Percentiles rank a stretch among this genome's conserved stretches.
Conservation (phyloP, 148 eudicot genomes). For the Camellia japonica region DNA sequence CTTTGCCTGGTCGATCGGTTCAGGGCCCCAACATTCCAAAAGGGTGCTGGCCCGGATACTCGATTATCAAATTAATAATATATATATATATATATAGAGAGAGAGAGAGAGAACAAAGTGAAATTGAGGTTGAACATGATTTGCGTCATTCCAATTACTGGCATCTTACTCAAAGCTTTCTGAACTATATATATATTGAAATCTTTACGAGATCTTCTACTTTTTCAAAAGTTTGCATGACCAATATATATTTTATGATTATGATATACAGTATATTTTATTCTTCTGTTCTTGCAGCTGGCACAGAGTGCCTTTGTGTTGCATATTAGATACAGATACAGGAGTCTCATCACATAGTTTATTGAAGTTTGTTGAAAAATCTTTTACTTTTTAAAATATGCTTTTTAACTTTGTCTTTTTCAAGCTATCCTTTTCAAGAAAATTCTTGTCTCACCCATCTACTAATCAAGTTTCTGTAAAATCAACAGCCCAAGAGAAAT, state of each 20-base stretch:
- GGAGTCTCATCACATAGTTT: not conserved
- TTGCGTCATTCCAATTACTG: not conserved
- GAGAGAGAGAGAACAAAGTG: too few species aligned
- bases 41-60: too few species aligned
- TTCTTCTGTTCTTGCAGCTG: not conserved
- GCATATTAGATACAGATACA: too few species aligned
- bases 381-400: not conserved
- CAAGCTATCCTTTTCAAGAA: not conserved
- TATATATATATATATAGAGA: too few species aligned
- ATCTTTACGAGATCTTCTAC: not conserved
- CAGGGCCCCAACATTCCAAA: too few species aligned
- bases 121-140: too few species aligned
- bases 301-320: too few species aligned
- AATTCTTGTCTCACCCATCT: not conserved
- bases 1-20: too few species aligned
- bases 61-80: too few species aligned
- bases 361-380: not conserved
- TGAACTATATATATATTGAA: not conserved
- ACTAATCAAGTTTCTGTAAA: not conserved
- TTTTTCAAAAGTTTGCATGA: not conserved
- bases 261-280: not conserved
- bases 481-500: not conserved
- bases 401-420: not conserved
- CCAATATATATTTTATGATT: not conserved
- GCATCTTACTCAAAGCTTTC: constrained; percentile 3